Percentiles rank a stretch among this genome's conserved stretches.
Conservation (phyloP, 108 stramenopile genomes). For the Cyclotella cryptica region DNA sequence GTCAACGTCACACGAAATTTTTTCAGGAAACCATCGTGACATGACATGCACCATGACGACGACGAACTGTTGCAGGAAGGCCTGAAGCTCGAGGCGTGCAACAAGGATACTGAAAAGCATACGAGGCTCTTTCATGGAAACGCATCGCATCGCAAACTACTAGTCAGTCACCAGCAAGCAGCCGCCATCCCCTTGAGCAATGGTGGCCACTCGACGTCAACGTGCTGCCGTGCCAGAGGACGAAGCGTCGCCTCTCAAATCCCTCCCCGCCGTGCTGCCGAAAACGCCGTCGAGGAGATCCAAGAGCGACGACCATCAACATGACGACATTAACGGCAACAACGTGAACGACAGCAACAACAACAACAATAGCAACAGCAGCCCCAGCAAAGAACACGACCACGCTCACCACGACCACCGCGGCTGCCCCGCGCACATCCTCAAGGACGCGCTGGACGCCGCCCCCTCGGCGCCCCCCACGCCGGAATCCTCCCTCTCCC, state of each 20-base stretch:
- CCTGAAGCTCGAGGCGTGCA: too few relatives aligned
- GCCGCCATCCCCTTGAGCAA: background rate
- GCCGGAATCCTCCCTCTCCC: conserved; percentile 33
- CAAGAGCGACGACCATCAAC: conserved; percentile 8
- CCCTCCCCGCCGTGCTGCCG: conserved; percentile 2
- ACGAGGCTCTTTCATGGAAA: too few relatives aligned
- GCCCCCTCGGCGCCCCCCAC: background rate
- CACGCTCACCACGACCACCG: conserved; percentile 44
- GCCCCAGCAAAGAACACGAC: conserved; percentile 15
- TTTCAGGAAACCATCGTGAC: background rate
- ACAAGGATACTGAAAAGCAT: too few relatives aligned
- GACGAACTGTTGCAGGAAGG: background rate
- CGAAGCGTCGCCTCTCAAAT: conserved; percentile 18
- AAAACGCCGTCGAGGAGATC: conserved; percentile 8
- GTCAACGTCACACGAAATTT: background rate
- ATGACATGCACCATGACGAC: background rate
- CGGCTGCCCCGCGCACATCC: conserved; percentile 46
- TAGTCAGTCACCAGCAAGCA: too few relatives aligned
- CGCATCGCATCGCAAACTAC: too few relatives aligned
- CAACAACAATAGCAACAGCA: background rate
- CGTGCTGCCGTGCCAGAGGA: conserved; percentile 11
- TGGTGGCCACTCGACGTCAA: conserved; percentile 38
- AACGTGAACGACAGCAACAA: background rate
- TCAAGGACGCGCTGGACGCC: conserved; percentile 19
- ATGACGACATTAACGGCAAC: background rate